A percentile compares a stretch with the other conserved stretches of the same genome.
These are phyloP conservation scores for Gynostemma pentaphyllum DNA, from an alignment of 306 rosid species.

Conservation along the genomic window DNA sequence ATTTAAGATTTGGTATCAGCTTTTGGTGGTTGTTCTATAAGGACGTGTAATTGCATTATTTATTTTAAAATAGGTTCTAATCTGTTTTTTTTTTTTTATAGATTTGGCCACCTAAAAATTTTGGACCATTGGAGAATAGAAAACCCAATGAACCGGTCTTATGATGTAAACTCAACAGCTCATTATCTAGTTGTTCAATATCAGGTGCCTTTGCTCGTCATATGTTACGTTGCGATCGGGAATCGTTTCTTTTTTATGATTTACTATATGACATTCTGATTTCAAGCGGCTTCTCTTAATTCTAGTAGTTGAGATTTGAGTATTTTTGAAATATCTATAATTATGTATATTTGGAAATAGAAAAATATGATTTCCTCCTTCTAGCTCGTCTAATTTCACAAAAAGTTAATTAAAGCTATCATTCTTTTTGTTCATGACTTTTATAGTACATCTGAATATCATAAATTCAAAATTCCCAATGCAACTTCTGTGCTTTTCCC, in stretches of 20 bases:
- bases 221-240: neutral
- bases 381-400: neutral
- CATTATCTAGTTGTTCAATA: neutral
- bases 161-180: slow-evolving; percentile 17
- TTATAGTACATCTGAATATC: neutral
- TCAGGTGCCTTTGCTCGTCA: neutral
- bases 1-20: neutral
- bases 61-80: neutral
- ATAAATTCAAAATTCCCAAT: neutral
- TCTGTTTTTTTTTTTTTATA: neutral
- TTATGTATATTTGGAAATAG: neutral
- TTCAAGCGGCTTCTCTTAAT: neutral
- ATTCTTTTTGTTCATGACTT: neutral
- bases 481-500: neutral
- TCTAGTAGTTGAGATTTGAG: neutral
- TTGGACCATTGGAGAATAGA: slow-evolving; percentile 46
- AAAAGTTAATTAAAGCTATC: neutral
- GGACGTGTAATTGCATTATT: neutral
- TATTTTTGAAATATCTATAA: neutral
- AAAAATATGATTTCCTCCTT: neutral
- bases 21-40: neutral
- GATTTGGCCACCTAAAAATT: slow-evolving; percentile 47
- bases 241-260: neutral
- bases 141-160: slow-evolving; percentile 16
- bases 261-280: neutral